Evolutionary conservation across 768 basidiomycete genomes (phyloP), one percentile per base, ranked within the genome.

Genomic region (Termitomyces titanicus): DNA sequence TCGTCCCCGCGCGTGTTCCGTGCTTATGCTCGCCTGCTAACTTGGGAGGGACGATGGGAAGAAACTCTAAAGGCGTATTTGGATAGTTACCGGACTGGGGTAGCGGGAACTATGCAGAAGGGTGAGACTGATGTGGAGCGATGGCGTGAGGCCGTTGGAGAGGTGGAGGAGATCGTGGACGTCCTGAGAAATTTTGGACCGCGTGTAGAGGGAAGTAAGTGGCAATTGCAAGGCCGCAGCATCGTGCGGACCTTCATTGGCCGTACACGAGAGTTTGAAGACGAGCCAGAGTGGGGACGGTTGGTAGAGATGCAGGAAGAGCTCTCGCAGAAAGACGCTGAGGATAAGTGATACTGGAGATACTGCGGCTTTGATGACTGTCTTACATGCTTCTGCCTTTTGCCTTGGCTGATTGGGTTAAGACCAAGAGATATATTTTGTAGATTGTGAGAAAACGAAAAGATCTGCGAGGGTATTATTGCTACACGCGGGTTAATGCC

Each of bases 221-320:
- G 97, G 97, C 82, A 78, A 69, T 80, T 90, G 63, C 92, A 96
- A 71, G 92, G 85, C 42, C 80, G 88, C 51, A 94, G 92, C 57
- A 77, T 98, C 54, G 80, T 98, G 56, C 78, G 95, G 71, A 89
- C 86, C 49, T 98, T 98, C 71, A 80, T 92, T 72, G 95, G 90
- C 7, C 77, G 91, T 56, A 92, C 91, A 56, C 86, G 77, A 69
- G 91, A 85, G 37, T 98, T 94, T 60, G 90, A 88, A 68, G 94
- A 94, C 49, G 91, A 97, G 68, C 80, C 85, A 4, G 94, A 93
- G 73, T 98, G 90, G 87, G 67, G 74, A 25, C 74, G 76, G 58
- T 73, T 98, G 64, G 75, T 77, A 63, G 81, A 78, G 57, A 68
- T 94, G 62, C 74, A 84, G 64, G 84, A 86, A 39, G 89, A 91